Conservation (phyloP, 306 rosid genomes). For the Abrus pulchellus region DNA sequence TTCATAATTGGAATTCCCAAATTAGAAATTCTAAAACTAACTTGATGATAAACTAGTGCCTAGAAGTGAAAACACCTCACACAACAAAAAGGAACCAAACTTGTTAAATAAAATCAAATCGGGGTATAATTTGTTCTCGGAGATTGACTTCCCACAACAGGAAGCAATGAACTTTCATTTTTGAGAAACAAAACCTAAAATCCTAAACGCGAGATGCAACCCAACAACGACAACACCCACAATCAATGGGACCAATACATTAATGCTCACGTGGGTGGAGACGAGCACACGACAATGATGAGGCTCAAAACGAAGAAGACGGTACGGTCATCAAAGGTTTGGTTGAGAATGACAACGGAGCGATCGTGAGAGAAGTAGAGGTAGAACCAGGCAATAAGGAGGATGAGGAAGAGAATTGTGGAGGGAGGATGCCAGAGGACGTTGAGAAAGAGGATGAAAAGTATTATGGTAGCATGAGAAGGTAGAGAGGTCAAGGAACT, state of each 20-base stretch:
- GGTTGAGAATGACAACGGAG: slow-evolving; percentile 38
- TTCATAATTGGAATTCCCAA: background rate
- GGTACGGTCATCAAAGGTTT: slow-evolving; percentile 43
- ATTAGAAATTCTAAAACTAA: background rate
- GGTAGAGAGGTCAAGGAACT: slow-evolving; percentile 53
- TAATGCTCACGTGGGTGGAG: slow-evolving; percentile 49
- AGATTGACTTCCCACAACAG: slow-evolving; percentile 52
- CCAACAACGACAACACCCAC: slow-evolving; percentile 45
- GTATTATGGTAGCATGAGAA: slow-evolving; percentile 46
- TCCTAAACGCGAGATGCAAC: slow-evolving; percentile 53
- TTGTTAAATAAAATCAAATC: slow-evolving; percentile 25
- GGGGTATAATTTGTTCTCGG: slow-evolving; percentile 31
- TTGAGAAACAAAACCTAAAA: slow-evolving; percentile 51
- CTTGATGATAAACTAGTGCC: background rate
- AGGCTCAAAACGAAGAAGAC: slow-evolving; percentile 45
- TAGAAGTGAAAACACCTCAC: background rate
- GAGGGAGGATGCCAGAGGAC: slow-evolving; percentile 59
- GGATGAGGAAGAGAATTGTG: slow-evolving; percentile 50
- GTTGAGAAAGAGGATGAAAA: slow-evolving; percentile 51
- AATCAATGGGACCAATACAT: slow-evolving; percentile 46
- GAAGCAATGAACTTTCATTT: slow-evolving; percentile 49
- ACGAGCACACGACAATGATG: slow-evolving; percentile 48
- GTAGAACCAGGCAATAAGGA: slow-evolving; percentile 54
- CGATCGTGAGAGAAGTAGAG: slow-evolving; percentile 55
- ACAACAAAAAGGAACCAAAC: too few relatives aligned